Conservation (phyloP, 768 basidiomycete species). For the Mycena leptocephala region DNA sequence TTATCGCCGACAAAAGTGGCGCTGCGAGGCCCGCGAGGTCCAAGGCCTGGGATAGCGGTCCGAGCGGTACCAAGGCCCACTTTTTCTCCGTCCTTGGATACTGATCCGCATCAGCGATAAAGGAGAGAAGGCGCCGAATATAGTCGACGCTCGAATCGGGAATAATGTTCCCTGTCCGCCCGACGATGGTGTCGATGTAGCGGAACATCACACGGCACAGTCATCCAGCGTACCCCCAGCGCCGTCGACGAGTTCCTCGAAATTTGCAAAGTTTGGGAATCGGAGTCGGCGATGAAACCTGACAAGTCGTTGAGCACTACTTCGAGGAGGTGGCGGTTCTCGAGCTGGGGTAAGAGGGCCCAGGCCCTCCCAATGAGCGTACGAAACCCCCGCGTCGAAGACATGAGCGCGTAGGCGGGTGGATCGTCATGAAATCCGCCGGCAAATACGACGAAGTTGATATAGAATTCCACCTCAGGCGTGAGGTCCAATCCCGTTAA, state of each 20-base stretch:
- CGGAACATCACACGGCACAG: background rate
- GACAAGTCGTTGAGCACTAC: background rate
- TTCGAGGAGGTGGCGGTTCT: background rate
- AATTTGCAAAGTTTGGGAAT: background rate
- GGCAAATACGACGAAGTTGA: background rate
- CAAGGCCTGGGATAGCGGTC: background rate
- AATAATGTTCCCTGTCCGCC: background rate
- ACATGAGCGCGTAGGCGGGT: background rate
- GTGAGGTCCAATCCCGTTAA: background rate
- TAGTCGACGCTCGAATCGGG: background rate
- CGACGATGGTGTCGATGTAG: background rate
- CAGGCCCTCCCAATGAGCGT: background rate
- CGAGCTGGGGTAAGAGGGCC: background rate
- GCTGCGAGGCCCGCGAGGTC: background rate
- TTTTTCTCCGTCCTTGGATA: background rate
- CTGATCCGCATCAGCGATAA: background rate
- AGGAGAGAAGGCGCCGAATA: background rate
- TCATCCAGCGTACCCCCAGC: background rate
- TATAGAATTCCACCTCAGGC: background rate
- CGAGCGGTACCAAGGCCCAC: background rate
- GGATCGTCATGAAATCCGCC: background rate
- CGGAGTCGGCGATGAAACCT: background rate
- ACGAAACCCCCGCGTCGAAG: background rate
- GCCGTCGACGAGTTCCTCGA: background rate
- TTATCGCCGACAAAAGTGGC: background rate